A percentile compares a stretch with the other conserved stretches of the same genome.
These are phyloP conservation scores for Dunaliella primolecta DNA, from an alignment of 139 green algal species.

Conservation along the genomic window DNA sequence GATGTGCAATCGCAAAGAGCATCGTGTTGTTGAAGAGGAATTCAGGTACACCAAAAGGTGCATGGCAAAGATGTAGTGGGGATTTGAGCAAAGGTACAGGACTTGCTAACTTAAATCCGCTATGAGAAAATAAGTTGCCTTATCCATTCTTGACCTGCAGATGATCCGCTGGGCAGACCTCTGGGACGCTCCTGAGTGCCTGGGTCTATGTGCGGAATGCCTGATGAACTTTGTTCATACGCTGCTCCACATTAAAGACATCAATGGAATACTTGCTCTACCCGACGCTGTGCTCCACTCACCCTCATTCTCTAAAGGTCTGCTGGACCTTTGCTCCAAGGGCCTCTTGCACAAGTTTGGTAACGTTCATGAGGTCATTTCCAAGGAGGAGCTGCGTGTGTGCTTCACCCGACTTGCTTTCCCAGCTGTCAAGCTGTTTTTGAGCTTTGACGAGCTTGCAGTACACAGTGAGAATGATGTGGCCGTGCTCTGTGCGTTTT, in stretches of 20 bases:
- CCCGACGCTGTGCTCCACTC: background rate
- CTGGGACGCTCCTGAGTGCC: background rate
- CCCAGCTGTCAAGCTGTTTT: background rate
- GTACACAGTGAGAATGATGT: background rate
- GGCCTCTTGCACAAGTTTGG: background rate
- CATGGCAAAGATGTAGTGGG: no score
- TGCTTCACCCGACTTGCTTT: background rate
- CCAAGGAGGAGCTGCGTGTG: background rate
- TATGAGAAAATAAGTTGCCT: no score
- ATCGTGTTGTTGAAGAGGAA: no score
- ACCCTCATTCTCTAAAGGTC: background rate
- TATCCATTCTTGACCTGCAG: no score
- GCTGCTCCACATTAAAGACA: background rate
- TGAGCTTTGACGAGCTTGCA: background rate
- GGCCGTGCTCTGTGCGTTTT: background rate
- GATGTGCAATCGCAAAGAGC: no score
- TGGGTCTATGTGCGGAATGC: background rate
- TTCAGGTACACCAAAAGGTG: no score
- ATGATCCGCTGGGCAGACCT: background rate
- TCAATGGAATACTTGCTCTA: background rate
- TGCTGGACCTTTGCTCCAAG: background rate
- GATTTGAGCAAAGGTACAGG: no score
- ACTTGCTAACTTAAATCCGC: no score
- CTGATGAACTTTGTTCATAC: background rate
- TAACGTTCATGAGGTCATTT: background rate